Evolutionary conservation across 257 asterid genomes (phyloP).

Genomic region (Lycium barbarum): DNA sequence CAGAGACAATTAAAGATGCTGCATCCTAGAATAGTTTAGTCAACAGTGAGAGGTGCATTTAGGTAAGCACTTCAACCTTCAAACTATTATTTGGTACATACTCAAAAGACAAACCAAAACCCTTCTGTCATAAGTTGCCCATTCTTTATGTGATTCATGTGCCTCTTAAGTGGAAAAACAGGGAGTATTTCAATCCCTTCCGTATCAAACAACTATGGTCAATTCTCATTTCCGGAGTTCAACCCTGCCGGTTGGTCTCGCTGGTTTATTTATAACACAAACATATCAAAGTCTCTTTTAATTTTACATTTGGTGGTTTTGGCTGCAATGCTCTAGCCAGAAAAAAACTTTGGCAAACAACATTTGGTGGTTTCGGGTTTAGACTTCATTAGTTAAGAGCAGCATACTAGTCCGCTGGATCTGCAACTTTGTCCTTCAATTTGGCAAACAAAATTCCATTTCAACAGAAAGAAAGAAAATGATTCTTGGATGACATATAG

Average conservation of each 20-base stretch:
- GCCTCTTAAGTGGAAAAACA: slow-evolving; percentile 9
- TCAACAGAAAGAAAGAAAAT: slow-evolving; percentile 1
- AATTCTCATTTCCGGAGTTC: not conserved
- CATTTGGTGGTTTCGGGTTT: not conserved
- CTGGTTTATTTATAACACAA: slow-evolving; percentile 9
- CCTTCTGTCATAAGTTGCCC: not conserved
- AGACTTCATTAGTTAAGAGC: not conserved
- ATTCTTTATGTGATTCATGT: slow-evolving; percentile 8
- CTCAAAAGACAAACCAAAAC: not conserved
- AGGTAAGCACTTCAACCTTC: slow-evolving; percentile 5
- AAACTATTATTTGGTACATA: not conserved
- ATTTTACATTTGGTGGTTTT: not conserved
- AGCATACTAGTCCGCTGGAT: not conserved
- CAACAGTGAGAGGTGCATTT: not conserved
- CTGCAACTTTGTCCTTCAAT: not conserved
- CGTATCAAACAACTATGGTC: not conserved
- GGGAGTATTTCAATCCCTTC: not conserved
- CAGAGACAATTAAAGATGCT: not conserved
- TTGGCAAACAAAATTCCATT: not conserved
- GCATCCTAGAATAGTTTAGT: not conserved
- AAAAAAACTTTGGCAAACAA: too few relatives aligned
- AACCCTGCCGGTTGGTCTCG: not conserved
- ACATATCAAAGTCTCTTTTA: not conserved
- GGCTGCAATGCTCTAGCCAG: not conserved
- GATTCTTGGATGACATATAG: too few relatives aligned